phyloP scores from a whole-genome alignment of 306 rosid species.

The Dryas octopetala region DNA sequence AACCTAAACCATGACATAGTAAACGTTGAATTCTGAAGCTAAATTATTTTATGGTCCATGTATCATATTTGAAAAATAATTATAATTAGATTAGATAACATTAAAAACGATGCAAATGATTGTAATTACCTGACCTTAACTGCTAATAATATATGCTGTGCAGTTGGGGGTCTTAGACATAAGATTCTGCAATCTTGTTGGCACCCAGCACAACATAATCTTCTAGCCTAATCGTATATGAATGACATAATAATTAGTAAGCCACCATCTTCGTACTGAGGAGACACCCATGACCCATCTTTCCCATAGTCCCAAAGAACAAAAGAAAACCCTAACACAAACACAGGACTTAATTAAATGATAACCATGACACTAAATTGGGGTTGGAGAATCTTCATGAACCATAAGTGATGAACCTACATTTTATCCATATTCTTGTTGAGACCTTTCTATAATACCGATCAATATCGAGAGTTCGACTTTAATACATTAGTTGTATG shows the following conservation, averaged over 20 bases:
- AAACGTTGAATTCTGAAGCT: background rate
- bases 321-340: background rate
- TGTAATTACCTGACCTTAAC: conserved; percentile 9
- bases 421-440: background rate
- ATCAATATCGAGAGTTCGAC: too few relatives aligned
- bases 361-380: too few relatives aligned
- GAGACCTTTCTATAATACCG: too few relatives aligned
- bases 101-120: background rate
- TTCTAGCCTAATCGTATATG: background rate
- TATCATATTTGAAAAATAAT: too few relatives aligned
- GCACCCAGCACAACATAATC: conserved; percentile 13
- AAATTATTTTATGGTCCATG: background rate
- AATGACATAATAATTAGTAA: background rate
- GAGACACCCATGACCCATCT: conserved; percentile 5
- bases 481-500: too few relatives aligned
- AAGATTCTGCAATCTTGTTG: conserved; percentile 2
- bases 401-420: background rate
- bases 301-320: background rate
- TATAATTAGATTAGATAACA: background rate
- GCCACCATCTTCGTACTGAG: conserved; percentile 1
- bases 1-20: too few relatives aligned
- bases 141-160: conserved; percentile 1
- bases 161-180: conserved; percentile 1
- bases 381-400: background rate
- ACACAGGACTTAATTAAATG: background rate